Evolutionary conservation across 2,329 filamentous ascomycete species (phyloP).

Genomic region (Fusarium multiceps): DNA sequence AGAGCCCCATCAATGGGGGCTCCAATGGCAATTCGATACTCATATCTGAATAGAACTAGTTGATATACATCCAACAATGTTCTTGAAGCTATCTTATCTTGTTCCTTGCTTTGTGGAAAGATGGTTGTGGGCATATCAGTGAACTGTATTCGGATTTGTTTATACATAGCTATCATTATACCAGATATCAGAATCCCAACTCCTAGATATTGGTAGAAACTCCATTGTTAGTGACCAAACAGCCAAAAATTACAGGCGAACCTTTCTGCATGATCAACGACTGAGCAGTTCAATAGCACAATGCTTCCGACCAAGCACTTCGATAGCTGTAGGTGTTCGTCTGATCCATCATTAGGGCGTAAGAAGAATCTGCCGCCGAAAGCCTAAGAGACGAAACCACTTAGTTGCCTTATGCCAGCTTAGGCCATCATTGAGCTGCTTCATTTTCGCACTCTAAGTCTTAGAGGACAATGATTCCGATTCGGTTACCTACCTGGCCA

Average conservation of each 20-base stretch:
- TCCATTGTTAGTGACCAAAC: not conserved
- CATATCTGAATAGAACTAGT: not conserved
- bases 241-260: not conserved
- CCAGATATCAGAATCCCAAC: not conserved
- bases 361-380: not conserved
- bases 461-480: not conserved
- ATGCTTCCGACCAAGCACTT: not conserved
- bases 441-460: not conserved
- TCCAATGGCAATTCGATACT: too few species aligned
- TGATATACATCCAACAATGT: not conserved
- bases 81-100: not conserved
- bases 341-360: not conserved
- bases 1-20: too few species aligned
- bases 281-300: not conserved
- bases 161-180: not conserved
- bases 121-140: not conserved
- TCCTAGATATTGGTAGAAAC: not conserved
- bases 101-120: not conserved
- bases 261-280: not conserved
- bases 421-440: not conserved
- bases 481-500: not conserved
- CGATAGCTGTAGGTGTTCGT: not conserved
- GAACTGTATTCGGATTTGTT: accelerated
- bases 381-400: not conserved
- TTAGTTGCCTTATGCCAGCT: not conserved